Conservation (phyloP, 768 basidiomycete genomes). For the Serendipita vermifera region DNA sequence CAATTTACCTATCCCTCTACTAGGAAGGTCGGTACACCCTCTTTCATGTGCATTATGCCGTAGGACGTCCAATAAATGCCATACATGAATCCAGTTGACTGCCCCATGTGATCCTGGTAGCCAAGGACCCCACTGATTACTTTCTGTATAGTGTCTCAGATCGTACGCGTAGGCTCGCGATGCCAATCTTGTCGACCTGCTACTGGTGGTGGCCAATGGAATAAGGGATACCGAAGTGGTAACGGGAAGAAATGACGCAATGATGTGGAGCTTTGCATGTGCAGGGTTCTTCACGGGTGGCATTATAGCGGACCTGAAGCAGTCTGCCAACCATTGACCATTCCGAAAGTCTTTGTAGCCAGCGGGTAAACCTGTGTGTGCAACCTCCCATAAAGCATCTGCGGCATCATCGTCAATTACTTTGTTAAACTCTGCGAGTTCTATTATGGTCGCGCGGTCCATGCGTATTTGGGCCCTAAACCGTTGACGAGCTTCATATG, state of each 20-base stretch:
- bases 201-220: not conserved
- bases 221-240: conserved; percentile 1
- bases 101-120: not conserved
- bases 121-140: conserved; percentile 51
- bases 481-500: not conserved
- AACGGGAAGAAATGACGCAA: not conserved
- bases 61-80: conserved; percentile 44
- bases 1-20: not conserved
- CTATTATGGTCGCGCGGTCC: not conserved
- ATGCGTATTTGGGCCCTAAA: not conserved
- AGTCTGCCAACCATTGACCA: not conserved
- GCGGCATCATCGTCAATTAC: conserved; percentile 5
- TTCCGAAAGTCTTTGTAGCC: too few relatives aligned
- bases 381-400: not conserved
- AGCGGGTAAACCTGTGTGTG: not conserved
- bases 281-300: not conserved
- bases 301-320: not conserved
- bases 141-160: conserved; percentile 40
- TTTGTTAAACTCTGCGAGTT: not conserved
- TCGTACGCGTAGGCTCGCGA: conserved; percentile 54
- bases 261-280: not conserved
- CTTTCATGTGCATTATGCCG: conserved; percentile 35
- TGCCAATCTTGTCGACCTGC: conserved; percentile 27
- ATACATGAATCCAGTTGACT: conserved; percentile 51
- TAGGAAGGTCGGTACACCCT: not conserved